Evolutionary conservation across 2,329 filamentous ascomycete species (phyloP), one percentile per base, ranked within the genome.

Genomic region (Diaporthe caulivora): DNA sequence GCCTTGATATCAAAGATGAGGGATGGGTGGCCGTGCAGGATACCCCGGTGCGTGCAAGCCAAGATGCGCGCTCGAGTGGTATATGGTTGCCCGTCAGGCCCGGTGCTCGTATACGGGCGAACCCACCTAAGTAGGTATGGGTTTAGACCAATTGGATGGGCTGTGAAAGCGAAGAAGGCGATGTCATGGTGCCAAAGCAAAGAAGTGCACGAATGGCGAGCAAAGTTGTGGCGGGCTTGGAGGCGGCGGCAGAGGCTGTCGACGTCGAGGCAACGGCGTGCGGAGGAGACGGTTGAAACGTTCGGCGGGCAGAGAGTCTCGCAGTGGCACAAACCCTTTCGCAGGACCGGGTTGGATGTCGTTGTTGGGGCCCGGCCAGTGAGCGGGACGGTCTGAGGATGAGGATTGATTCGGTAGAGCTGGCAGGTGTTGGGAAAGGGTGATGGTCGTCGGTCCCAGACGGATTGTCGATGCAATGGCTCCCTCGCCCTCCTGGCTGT

Each of bases 111-210:
- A n/a, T 68, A 49, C 54, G 49, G 64, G 54, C 71, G 49, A 42
- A 62, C 44, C 44, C 49, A 57, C 49, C 26, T 31, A 42, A 72
- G 44, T 29, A 62, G 60, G 58, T 68, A 62, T 57, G 60, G 34
- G 31, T 70, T 51, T 71, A 75, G 60, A 73, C 67, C 71, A 75
- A 62, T 70, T 68, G 67, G 58, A 67, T 64, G 60, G 53, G 47
- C 51, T 65, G 60, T 31, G 70, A 54, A 34, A 54, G 47, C n/a
- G 37, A 69, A 51, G 67, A 47, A 71, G 34, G 40, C 67, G 60
- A 53, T 73, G 58, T 71, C 73, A 75, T 75, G 67, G 68, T 75
- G 73, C 67, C 71, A 68, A 67, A 64, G 67, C 71, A 73, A 51
- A 37, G 31, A 40, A 67, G 60, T 51, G 73, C 73, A 60, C 55